phyloP scores from a whole-genome alignment of 805 yeast species.

The Saturnispora ahearnii region DNA sequence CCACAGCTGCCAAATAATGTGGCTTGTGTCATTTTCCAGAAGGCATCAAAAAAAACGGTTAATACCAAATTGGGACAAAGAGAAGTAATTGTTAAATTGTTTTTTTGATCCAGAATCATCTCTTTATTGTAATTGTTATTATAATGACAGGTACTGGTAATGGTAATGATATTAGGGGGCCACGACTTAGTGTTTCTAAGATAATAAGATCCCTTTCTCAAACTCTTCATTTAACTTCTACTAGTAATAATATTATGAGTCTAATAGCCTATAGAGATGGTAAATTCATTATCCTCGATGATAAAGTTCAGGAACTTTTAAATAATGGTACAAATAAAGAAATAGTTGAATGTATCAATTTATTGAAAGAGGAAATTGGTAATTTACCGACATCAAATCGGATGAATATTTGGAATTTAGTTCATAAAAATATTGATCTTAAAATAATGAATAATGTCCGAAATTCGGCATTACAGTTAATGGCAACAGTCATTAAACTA shows the following conservation, averaged over 20 bases:
- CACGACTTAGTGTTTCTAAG: conserved; percentile 4
- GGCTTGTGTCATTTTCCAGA: background rate
- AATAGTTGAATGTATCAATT: conserved; percentile 42
- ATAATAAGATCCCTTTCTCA: conserved; percentile 10
- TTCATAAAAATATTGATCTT: conserved; percentile 41
- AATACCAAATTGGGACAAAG: background rate
- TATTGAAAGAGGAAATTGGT: conserved; percentile 41
- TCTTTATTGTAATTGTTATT: background rate
- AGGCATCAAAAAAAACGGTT: background rate
- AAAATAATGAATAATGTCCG: conserved; percentile 29
- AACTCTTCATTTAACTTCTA: conserved; percentile 6
- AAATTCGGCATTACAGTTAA: conserved; percentile 42
- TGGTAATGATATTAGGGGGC: background rate
- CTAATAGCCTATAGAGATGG: conserved; percentile 8
- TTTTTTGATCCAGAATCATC: background rate
- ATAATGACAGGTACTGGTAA: background rate
- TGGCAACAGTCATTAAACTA: conserved; percentile 45
- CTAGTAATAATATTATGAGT: conserved; percentile 2
- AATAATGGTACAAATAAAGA: conserved; percentile 18
- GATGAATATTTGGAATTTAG: conserved; percentile 70
- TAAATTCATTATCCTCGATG: conserved; percentile 13
- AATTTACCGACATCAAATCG: conserved; percentile 48
- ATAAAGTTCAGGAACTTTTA: conserved; percentile 16
- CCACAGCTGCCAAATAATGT: background rate
- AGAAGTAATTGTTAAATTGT: background rate